These are phyloP conservation scores for Mollisiaceae sp. DNA, from an alignment of 2,329 filamentous ascomycete species.

Conservation along the genomic window DNA sequence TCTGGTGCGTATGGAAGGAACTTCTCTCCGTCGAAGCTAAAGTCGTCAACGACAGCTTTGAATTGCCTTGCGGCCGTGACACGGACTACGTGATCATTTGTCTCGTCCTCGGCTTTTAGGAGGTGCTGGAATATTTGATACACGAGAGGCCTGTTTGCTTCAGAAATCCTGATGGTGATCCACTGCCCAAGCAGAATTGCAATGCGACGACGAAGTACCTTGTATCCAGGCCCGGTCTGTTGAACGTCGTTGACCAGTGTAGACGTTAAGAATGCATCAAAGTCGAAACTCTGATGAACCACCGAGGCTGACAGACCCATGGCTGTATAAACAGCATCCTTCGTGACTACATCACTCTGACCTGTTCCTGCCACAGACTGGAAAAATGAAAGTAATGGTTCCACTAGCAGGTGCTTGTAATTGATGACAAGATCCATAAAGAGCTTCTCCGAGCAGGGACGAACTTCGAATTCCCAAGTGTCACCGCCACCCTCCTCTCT, in stretches of 20 bases:
- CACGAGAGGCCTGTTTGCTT: conserved; percentile 71
- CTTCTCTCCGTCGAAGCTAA: conserved; percentile 74
- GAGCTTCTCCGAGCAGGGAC: conserved; percentile 90
- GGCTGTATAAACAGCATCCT: conserved; percentile 93
- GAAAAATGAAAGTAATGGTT: conserved; percentile 84
- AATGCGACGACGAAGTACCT: conserved; percentile 84
- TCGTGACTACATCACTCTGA: conserved; percentile 73
- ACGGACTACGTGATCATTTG: conserved; percentile 90
- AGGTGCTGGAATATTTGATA: conserved; percentile 92
- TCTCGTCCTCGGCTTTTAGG: conserved; percentile 74
- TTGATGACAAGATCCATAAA: conserved; percentile 91
- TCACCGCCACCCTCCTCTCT: conserved; percentile 84
- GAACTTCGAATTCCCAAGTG: conserved; percentile 90
- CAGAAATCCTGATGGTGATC: conserved; percentile 77
- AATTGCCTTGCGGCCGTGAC: conserved; percentile 90
- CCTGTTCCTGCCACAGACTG: conserved; percentile 71
- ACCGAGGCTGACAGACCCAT: conserved; percentile 85
- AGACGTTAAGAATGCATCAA: conserved; percentile 76
- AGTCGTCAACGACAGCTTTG: conserved; percentile 80
- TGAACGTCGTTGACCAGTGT: conserved; percentile 83
- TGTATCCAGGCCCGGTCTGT: conserved; percentile 64
- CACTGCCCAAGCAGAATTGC: conserved; percentile 90
- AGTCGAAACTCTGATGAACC: conserved; percentile 77
- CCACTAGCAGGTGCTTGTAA: conserved; percentile 81
- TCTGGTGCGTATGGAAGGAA: conserved; percentile 81